A percentile compares a stretch with the other conserved stretches of the same genome.
These are phyloP conservation scores for Hypoxylon sp. DNA, from an alignment of 2,329 filamentous ascomycete species.

Conservation along the genomic window DNA sequence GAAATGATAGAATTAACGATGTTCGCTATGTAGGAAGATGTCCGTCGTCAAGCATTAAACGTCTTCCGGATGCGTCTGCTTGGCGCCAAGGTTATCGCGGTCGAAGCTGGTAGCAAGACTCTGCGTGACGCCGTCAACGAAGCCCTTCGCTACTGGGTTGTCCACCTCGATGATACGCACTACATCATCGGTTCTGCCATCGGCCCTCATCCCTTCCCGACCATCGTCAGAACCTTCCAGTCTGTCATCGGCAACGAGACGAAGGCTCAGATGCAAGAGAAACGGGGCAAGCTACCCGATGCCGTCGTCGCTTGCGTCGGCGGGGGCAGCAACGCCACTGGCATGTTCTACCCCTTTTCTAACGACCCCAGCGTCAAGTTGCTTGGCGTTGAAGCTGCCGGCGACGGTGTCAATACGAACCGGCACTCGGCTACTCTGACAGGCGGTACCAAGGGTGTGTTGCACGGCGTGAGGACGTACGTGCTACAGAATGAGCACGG, in stretches of 20 bases:
- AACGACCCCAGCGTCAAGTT: slow-evolving; percentile 86
- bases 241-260: slow-evolving; percentile 96
- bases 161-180: slow-evolving; percentile 90
- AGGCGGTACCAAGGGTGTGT: slow-evolving; percentile 86
- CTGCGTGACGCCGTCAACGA: slow-evolving; percentile 93
- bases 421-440: slow-evolving; percentile 89
- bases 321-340: slow-evolving; percentile 91
- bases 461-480: slow-evolving; percentile 96
- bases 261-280: slow-evolving; percentile 85
- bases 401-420: slow-evolving; percentile 86
- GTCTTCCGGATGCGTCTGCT: slow-evolving; percentile 98
- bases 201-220: slow-evolving; percentile 96
- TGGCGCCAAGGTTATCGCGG: slow-evolving; percentile 89
- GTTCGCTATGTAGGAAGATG: slow-evolving; percentile 78
- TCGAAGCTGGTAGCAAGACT: slow-evolving; percentile 87
- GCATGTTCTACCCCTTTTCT: slow-evolving; percentile 98
- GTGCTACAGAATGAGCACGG: slow-evolving; percentile 92
- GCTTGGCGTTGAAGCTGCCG: slow-evolving; percentile 92
- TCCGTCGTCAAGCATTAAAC: slow-evolving; percentile 93
- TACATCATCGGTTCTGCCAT: slow-evolving; percentile 99
- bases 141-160: slow-evolving; percentile 92
- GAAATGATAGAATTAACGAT: slow-evolving; percentile 31
- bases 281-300: slow-evolving; percentile 88
- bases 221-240: slow-evolving; percentile 97
- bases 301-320: slow-evolving; percentile 97